These are phyloP conservation scores for Neonectria neomacrospora DNA, from an alignment of 2,329 filamentous ascomycete genomes.

Conservation along the genomic window DNA sequence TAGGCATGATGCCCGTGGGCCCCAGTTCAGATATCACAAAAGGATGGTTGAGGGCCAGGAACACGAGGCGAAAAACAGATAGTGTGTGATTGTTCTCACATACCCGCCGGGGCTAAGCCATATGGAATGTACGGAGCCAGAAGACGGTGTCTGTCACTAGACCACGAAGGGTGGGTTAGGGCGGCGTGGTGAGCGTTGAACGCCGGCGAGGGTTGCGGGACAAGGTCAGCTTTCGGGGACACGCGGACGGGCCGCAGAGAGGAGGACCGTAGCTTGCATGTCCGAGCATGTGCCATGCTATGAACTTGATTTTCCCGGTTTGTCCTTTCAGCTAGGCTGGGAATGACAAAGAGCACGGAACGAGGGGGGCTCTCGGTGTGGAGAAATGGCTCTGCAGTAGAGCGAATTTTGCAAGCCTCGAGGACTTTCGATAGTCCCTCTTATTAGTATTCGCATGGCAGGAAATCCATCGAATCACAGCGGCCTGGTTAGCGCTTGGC, in stretches of 20 bases:
- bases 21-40: conserved; percentile 11
- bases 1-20: conserved; percentile 15
- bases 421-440: conserved; percentile 5
- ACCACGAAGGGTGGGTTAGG: conserved; percentile 26
- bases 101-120: conserved; percentile 47
- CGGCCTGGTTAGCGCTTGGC: conserved; percentile 1
- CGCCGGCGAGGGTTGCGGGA: conserved; percentile 11
- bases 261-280: conserved; percentile 29
- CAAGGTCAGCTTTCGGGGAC: conserved; percentile 31
- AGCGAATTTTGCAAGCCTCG: conserved; percentile 14
- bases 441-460: background rate
- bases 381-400: conserved; percentile 19
- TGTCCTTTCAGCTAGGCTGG: background rate
- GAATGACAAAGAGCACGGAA: conserved; percentile 6
- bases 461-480: conserved; percentile 2
- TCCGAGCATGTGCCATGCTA: conserved; percentile 28
- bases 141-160: conserved; percentile 36
- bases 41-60: conserved; percentile 14
- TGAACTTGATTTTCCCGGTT: conserved; percentile 16
- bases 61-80: conserved; percentile 24
- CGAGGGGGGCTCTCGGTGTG: conserved; percentile 17
- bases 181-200: conserved; percentile 19
- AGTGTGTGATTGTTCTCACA: conserved; percentile 42
- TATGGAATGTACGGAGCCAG: conserved; percentile 43
- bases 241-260: conserved; percentile 45